phyloP scores from a whole-genome alignment of 2,329 filamentous ascomycete genomes.

The Microcyclospora tardicrescens region DNA sequence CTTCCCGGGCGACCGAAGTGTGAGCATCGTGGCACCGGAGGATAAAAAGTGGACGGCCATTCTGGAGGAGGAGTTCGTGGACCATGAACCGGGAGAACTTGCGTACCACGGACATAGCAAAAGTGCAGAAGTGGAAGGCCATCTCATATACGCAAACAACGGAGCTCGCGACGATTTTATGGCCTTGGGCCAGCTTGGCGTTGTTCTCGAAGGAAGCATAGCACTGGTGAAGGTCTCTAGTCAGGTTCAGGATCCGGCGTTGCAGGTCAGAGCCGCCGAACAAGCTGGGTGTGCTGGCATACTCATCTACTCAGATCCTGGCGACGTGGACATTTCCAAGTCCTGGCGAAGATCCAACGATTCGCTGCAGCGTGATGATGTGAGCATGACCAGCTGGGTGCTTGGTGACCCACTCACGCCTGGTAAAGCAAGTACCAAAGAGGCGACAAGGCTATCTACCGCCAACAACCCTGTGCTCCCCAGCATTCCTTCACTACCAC shows the following conservation, averaged over 20 bases:
- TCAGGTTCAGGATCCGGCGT: conserved; percentile 54
- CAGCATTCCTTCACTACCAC: conserved; percentile 76
- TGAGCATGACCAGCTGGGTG: conserved; percentile 69
- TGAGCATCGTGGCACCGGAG: conserved; percentile 66
- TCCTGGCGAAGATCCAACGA: not conserved
- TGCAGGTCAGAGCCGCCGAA: conserved; percentile 87
- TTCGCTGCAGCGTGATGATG: conserved; percentile 62
- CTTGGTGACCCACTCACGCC: conserved; percentile 87
- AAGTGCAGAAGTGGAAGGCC: conserved; percentile 72
- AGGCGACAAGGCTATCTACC: conserved; percentile 51
- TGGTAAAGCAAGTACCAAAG: conserved; percentile 62
- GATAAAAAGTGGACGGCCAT: conserved; percentile 59
- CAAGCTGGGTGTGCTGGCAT: conserved; percentile 74
- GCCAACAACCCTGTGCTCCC: conserved; percentile 60
- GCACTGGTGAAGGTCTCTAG: conserved; percentile 73
- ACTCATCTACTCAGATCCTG: conserved; percentile 84
- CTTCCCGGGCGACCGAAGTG: conserved; percentile 68
- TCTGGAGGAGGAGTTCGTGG: conserved; percentile 68
- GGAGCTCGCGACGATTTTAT: conserved; percentile 77
- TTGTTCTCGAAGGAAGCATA: conserved; percentile 67
- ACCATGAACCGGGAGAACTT: conserved; percentile 49
- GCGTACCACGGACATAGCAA: conserved; percentile 85
- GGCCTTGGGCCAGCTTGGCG: conserved; percentile 52
- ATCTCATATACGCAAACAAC: conserved; percentile 83
- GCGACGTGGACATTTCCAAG: conserved; percentile 59